phyloP scores from a whole-genome alignment of 257 asterid genomes.

The Parsonsia alboflavescens region DNA sequence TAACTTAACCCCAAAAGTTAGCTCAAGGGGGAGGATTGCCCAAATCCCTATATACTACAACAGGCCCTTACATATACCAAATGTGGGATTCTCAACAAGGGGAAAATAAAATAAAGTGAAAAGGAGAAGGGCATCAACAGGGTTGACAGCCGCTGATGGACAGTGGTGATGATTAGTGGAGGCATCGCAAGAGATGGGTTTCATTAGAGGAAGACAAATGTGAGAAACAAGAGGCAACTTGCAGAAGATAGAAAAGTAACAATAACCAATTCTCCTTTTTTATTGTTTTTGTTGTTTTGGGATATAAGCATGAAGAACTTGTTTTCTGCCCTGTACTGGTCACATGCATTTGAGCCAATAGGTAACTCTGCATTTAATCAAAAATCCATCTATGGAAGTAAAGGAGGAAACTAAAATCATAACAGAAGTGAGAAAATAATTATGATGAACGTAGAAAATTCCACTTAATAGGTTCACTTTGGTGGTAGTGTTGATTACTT shows the following conservation, averaged over 20 bases:
- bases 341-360: not conserved
- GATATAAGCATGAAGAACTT: not conserved
- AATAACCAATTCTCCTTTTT: not conserved
- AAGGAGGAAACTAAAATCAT: not conserved
- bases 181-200: not conserved
- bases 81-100: too few relatives aligned
- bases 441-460: not conserved
- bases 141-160: not conserved
- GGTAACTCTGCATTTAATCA: not conserved
- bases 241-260: not conserved
- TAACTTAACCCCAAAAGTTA: too few relatives aligned
- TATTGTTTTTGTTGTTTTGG: not conserved
- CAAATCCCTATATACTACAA: too few relatives aligned
- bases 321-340: not conserved
- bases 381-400: not conserved
- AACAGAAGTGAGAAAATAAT: not conserved
- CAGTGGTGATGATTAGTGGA: not conserved
- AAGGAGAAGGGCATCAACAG: not conserved
- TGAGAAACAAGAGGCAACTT: not conserved
- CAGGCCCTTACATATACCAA: too few relatives aligned
- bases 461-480: not conserved
- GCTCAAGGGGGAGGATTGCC: too few relatives aligned
- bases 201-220: not conserved
- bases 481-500: not conserved
- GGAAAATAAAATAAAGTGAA: too few relatives aligned